A percentile compares a stretch with the other conserved stretches of the same genome.
Conservation (phyloP, 164 flowering plant species). For the Nymphaea thermarum region DNA sequence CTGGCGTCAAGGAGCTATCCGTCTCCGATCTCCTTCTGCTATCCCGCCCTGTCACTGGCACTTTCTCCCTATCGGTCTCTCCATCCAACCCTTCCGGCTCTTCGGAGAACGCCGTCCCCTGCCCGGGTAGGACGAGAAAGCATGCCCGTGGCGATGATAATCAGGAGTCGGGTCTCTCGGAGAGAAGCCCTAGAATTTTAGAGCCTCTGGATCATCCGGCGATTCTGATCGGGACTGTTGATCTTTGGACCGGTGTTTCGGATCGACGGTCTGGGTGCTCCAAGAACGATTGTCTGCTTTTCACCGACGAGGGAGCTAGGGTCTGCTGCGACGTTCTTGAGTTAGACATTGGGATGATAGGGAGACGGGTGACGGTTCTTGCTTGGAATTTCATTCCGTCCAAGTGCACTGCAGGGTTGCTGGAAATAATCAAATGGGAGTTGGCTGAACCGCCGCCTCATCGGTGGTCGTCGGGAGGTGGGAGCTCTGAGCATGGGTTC, state of each 20-base stretch:
- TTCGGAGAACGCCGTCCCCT: constrained; percentile 2
- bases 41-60: constrained; percentile 44
- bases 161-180: neutral
- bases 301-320: constrained; percentile 40
- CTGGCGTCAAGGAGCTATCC: constrained; percentile 16
- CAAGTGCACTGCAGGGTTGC: constrained; percentile 24
- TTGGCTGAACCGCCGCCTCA: constrained; percentile 11
- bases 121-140: neutral
- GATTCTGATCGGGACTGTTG: constrained; percentile 45
- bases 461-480: neutral
- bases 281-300: constrained; percentile 34
- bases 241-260: constrained; percentile 23
- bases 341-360: constrained; percentile 26
- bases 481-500: neutral
- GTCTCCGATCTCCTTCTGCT: constrained; percentile 44
- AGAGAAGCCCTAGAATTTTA: constrained; percentile 23
- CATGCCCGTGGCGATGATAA: neutral
- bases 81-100: constrained; percentile 4
- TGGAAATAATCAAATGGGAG: constrained; percentile 75
- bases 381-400: constrained; percentile 85
- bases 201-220: constrained; percentile 32
- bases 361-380: constrained; percentile 32
- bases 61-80: constrained; percentile 22
- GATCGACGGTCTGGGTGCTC: constrained; percentile 7
- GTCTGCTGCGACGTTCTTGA: constrained; percentile 67